Evolutionary conservation across 352 stramenopile species (phyloP), one percentile per base, ranked within the genome.

Genomic region (Globisporangium barbulae): DNA sequence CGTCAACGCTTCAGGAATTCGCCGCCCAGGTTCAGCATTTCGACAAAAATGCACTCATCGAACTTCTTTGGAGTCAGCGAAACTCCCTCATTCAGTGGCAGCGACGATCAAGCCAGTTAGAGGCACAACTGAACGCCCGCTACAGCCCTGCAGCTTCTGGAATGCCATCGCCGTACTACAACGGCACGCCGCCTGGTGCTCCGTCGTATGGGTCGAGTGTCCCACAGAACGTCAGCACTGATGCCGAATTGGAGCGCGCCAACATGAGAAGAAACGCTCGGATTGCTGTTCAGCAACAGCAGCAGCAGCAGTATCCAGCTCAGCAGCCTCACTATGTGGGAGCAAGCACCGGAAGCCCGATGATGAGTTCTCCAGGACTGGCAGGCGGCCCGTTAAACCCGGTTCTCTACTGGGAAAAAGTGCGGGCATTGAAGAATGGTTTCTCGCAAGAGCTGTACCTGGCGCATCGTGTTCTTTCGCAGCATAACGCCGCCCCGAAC

Each of bases 41-140:
- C 15, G 80, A 89, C 55, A 81, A 85, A 39, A 78, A 71, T 22
- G 71, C 75, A 8, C 64, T 93, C 4, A 78, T 93, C n/a, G 83
- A 91, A 42, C 65, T 92, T 15, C 57, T 91, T 28, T 92, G 83
- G 85, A 93, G 79, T 45, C 82, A 92, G 65, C 70, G 81, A 31
- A 76, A 74, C 57, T 72, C 79, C 0, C 68, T 93, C 6, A 74
- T 87, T 9, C 73, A 88, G 39, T 91, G 81, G 73, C 85, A 93
- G 42, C 68, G 70, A 37, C 73, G 76, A 25, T 60, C 76, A 12
- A 78, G 69, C 39, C 72, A 91, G 50, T 48, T 90, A 2, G 78
- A 91, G 65, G 60, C 75, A 33, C 76, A 88, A 21, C 53, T 93
- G 5, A 71, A 61, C 15, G 37, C 61, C 3, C 62, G 64, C 0